These are phyloP conservation scores for Eustoma russellianum DNA, from an alignment of 257 asterid genomes.

Conservation along the genomic window DNA sequence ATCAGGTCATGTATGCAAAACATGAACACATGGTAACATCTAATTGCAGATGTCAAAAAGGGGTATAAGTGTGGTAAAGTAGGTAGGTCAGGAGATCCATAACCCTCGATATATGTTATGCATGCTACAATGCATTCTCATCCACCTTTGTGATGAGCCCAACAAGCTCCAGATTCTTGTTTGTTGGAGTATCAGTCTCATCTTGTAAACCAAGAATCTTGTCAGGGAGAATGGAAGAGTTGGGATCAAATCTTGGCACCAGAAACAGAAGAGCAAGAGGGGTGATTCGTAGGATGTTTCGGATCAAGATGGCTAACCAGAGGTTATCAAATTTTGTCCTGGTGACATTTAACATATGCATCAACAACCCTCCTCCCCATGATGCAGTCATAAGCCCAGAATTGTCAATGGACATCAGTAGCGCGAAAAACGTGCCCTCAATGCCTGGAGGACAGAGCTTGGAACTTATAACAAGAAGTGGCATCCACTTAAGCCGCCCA, in stretches of 20 bases:
- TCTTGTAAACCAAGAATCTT: constrained; percentile 24
- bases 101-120: too few species aligned
- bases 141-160: constrained; percentile 46
- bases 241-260: constrained; percentile 63
- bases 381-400: constrained; percentile 78
- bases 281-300: constrained; percentile 50
- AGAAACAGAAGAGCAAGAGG: constrained; percentile 54
- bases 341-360: constrained; percentile 57
- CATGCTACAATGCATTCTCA: constrained; percentile 23
- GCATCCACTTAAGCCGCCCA: constrained; percentile 91
- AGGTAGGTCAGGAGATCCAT: too few species aligned
- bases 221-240: constrained; percentile 39
- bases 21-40: too few species aligned
- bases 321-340: constrained; percentile 50
- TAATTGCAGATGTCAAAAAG: too few species aligned
- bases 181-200: constrained; percentile 19
- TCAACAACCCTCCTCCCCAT: constrained; percentile 80
- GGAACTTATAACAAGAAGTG: constrained; percentile 80
- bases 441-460: constrained; percentile 87
- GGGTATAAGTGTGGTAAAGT: too few species aligned
- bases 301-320: constrained; percentile 69
- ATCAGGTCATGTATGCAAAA: too few species aligned
- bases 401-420: constrained; percentile 87
- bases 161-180: constrained; percentile 64
- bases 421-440: constrained; percentile 86